These are phyloP conservation scores for Arthrobotrys iridis DNA, from an alignment of 2,329 filamentous ascomycete species.

Conservation along the genomic window DNA sequence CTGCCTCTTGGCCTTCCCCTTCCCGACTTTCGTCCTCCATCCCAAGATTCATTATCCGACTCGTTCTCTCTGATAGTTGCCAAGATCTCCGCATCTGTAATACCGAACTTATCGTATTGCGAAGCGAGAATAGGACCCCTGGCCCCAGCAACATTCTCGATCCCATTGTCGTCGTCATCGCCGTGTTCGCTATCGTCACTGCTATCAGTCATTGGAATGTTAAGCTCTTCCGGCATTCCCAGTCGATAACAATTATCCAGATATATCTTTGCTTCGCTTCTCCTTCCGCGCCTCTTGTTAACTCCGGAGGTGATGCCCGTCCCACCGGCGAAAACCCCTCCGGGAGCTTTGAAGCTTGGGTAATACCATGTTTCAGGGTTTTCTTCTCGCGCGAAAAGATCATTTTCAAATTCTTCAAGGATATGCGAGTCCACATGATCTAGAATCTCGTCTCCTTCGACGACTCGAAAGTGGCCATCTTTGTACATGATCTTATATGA, in stretches of 20 bases:
- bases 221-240: conserved; percentile 43
- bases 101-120: conserved; percentile 53
- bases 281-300: conserved; percentile 28
- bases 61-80: conserved; percentile 39
- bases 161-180: not conserved
- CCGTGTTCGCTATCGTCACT: conserved; percentile 28
- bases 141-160: not conserved
- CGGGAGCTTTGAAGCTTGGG: conserved; percentile 37
- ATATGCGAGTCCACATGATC: conserved; percentile 27
- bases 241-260: conserved; percentile 32
- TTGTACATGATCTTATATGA: conserved; percentile 42
- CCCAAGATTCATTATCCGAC: conserved; percentile 45
- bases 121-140: conserved; percentile 15
- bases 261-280: conserved; percentile 30
- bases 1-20: conserved; percentile 34
- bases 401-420: conserved; percentile 45
- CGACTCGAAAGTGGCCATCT: conserved; percentile 33
- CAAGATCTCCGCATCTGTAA: conserved; percentile 40
- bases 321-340: conserved; percentile 40
- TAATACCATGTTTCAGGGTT: conserved; percentile 52
- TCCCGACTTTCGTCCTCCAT: conserved; percentile 3
- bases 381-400: conserved; percentile 34
- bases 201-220: conserved; percentile 40
- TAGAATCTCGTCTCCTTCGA: conserved; percentile 20
- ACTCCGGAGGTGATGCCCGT: conserved; percentile 38